Base-by-base conservation (phyloP, 23 red algal genomes). In the Pyropia haitanensis region DNA sequence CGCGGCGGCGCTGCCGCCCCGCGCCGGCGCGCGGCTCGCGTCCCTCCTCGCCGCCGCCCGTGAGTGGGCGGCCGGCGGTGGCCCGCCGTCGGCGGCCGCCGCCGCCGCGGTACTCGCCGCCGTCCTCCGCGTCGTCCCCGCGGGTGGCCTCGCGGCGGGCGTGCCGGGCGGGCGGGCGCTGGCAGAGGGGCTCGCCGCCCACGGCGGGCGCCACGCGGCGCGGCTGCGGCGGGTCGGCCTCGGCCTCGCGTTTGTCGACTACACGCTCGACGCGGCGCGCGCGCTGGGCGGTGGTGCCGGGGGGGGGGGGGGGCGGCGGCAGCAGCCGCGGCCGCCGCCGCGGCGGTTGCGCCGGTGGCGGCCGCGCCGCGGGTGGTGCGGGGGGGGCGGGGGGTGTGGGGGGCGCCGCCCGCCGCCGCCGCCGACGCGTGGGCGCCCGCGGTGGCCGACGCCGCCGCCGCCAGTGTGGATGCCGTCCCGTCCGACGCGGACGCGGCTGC, bases 11-110 rank as follows among this genome's bases (percentile, higher is more conserved):
- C 4, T 46, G 0, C n/a, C 50, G 64, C 24, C 72, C 66, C 66
- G 65, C 49, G 44, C 55, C 25, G 55, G 25, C 19, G 5, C 6
- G 0, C 49, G 50, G 60, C 12, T 84, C 3, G 33, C 65, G 44
- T 49, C 66, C 51, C 34, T 84, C 15, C 22, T 84, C 18, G 27
- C 56, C 12, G 72, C 51, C 34, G 72, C 68, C 56, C 55, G 79
- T 1, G 79, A 84, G 18, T 84, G 79, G 79, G 72, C 66, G 58
- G 70, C 79, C 21, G 60, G 33, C 44, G 79, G 79, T 14, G 79
- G 79, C n/a, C 49, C 55, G 15, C 54, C 60, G 29, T 74, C 60
- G 46, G 69, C 68, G 27, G 79, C 53, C 17, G 23, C 74, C 17
- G 56, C 79, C 6, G 55, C 68, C 0, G 57, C 66, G 25, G 68